Base-by-base conservation (phyloP, 805 yeast species). In the Allodekkera sacchari region DNA sequence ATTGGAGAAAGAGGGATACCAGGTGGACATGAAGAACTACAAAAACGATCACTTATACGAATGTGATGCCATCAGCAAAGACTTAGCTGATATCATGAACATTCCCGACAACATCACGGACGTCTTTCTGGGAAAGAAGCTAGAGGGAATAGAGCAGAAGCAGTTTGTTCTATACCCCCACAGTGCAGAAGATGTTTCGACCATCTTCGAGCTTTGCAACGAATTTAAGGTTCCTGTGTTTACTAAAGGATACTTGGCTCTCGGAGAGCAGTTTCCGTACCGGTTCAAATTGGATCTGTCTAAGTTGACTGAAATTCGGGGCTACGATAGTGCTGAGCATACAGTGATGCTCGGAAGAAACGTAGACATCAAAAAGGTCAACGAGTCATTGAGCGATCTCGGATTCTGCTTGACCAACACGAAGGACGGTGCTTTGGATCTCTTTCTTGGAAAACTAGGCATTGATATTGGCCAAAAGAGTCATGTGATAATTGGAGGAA, bases 141-240 rank as follows among this genome's bases (percentile, higher is more conserved):
- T 43, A 6, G 30, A 44, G 9, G 32, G 30, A 4, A 35, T 36
- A 28, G 22, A 37, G 11, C 30, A 25, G 13, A 48, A 42, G 27
- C 19, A 30, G 10, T 51, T 43, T 30, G 31, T 33, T 6, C 26
- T 49, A 24, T 38, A 36, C 25, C 57, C 57, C 3, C 35, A 37
- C 19, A 27, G 34, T 7, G 41, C 55, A 2, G 30, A 41, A 8
- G 47, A 53, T 26, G 43, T 50, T 6, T 27, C 52, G 2, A 22
- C 18, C 2, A 40, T 53, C 17, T 19, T 53, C 28, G 39, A 39
- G 20, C 31, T 41, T 17, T 50, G 55, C 25, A 46, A 48, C 17
- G 45, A 41, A 22, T 53, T 46, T 31, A 38, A 43, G 22, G 48
- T 53, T 11, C 56, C 56, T 11, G 46, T 52, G 3, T 42, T 37